Evolutionary conservation across 1,284 basidiomycete species (phyloP), one percentile per base, ranked within the genome.

Genomic region (Gomphus bonarii): DNA sequence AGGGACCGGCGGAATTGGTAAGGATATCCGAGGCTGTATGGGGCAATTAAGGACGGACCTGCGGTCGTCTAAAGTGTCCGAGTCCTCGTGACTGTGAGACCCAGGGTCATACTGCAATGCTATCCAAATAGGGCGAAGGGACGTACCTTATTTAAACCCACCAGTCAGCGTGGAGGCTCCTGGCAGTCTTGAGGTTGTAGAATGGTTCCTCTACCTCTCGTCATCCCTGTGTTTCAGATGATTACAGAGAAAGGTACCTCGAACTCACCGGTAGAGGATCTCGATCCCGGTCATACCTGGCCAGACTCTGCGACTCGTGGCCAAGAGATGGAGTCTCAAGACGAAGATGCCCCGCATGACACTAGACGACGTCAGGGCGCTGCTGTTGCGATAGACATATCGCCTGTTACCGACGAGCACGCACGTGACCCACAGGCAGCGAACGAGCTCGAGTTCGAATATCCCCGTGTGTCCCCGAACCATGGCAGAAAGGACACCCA

Each of bases 171-270:
- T 48, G 11, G 11, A 46, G 14, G 20, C 28, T 46, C 16, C 43
- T 4, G 9, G 42, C 36, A 14, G 9, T n/a, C 25, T 31, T 25
- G 12, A 12, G 30, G 25, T 30, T 25, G 1, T 30, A 20, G 25
- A 40, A 54, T 54, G 52, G 44, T 28, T 35, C 54, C 47, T 25
- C 28, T 57, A 12, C 55, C 55, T 36, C 40, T 57, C 30, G 30
- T 57, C 8, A 50, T 57, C 18, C 55, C 55, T 5, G 36, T 57
- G 14, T 38, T 57, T 8, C 55, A 50, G 10, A 57, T 33, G 38
- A n/a, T 57, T 3, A 51, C 55, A 3, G 55, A 57, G 40, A 33
- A 57, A 22, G 18, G 3, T 31, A 28, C 49, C 16, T 6, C 7
- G 20, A 46, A 40, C 35, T 56, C 54, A 25, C 47, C 43, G 22